Base-by-base conservation (phyloP, 768 basidiomycete genomes). In the Tulasnella calospora region DNA sequence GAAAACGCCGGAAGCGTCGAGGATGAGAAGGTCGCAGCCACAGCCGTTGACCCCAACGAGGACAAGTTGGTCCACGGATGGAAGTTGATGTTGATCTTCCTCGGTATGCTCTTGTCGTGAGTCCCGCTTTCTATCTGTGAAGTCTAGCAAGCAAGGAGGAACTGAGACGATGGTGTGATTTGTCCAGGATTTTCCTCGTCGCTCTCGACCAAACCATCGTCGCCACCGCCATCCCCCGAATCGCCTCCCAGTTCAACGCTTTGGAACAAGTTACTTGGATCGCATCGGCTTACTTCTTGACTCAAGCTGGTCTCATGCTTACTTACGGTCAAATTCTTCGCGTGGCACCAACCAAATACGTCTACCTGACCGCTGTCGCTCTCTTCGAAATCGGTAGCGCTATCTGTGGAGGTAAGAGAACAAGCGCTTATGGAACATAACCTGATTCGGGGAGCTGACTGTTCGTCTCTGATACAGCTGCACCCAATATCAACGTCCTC, bases 361-460 rank as follows among this genome's bases (percentile, higher is more conserved):
- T 83, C n/a, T 83, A 80, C 71, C 57, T 82, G 23, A 61, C 70
- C 44, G 74, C 79, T 7, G 80, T 83, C 44, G 47, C 79, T 81
- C 80, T 87, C 75, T 88, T 88, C 81, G 87, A 88, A 80, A 79
- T 88, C 35, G 88, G 88, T 4, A 85, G 84, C 0, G 80, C 86
- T 23, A 80, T 88, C 51, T 88, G 87, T 80, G 88, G 86, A 72
- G 44, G 44, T 44, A 44, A 44, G 41, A n/a, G n/a, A n/a, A n/a
- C 1, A 44, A 10, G 13, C 5, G 2, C 2, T 8, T n/a, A n/a
- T n/a, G n/a, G 12, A 9, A 44, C 2, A n/a, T n/a, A 15, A 44
- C 41, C 13, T 15, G n/a, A n/a, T 4, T 4, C 41, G n/a, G n/a
- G 12, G 2, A 44, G 13, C 41, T 44, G 41, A 44, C 41, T 40